Evolutionary conservation across 768 basidiomycete genomes (phyloP), one percentile per base, ranked within the genome.

Genomic region (Obba rivulosa): DNA sequence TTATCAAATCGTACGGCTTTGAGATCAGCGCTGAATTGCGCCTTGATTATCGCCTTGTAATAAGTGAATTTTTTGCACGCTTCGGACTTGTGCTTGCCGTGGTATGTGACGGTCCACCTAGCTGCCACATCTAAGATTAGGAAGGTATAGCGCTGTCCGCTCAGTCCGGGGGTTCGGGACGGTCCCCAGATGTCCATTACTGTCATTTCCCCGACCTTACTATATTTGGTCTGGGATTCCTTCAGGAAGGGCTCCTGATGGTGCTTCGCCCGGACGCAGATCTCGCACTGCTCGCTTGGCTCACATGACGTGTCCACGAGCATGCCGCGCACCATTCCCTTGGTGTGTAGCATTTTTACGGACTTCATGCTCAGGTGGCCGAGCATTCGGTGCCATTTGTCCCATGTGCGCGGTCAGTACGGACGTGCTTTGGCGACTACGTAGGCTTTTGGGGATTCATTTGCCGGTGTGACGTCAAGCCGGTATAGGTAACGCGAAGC

Each of bases 221-320:
- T 34, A 13, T 3, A 16, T 14, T 34, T 31, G 10, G 46, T 53
- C 24, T 23, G 41, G 9, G 54, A 57, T 31, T 50, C 4, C 3
- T 53, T 16, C 25, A 49, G 46, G 50, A 50, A n/a, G 23, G 46
- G 22, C 34, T 21, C 11, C 1, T 39, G 24, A 0, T 51, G 37
- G 31, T 64, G 58, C 43, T 64, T 65, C 8, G 52, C 59, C 41
- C 55, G 39, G 4, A 60, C 46, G 40, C 61, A 60, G 4, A 50
- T 41, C n/a, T 49, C 47, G 47, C 62, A 63, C 14, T 42, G 53
- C 16, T 35, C 25, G 11, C 9, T 14, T 5, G 31, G 42, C 28
- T 45, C 35, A 3, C 17, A 34, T 23, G 20, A 20, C 40, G 34
- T 39, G 16, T 41, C 41, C 2, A 61, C 45, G 1, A 46, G 41